phyloP scores from a whole-genome alignment of 2,329 filamentous ascomycete genomes.

The Stagonosporopsis tanaceti region DNA sequence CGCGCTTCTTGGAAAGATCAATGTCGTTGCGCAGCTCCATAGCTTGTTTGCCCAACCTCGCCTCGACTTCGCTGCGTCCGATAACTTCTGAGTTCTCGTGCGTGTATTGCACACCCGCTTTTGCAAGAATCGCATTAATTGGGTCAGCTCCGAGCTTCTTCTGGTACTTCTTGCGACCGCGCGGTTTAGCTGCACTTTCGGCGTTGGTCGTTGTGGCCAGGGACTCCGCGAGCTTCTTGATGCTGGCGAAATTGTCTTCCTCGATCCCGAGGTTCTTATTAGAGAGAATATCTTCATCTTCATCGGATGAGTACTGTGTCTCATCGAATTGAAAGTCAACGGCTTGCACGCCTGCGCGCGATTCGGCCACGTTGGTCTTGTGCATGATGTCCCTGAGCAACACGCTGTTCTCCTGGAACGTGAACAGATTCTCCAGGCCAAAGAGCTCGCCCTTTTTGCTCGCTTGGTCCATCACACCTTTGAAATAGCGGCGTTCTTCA shows the following conservation, averaged over 20 bases:
- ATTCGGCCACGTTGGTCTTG: slow-evolving; percentile 96
- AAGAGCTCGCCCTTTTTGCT: slow-evolving; percentile 93
- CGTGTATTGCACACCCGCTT: slow-evolving; percentile 90
- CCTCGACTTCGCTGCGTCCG: slow-evolving; percentile 90
- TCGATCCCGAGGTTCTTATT: slow-evolving; percentile 41
- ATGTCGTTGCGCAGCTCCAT: slow-evolving; percentile 65
- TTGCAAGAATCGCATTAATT: slow-evolving; percentile 85
- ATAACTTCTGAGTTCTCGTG: slow-evolving; percentile 97
- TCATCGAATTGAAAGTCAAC: slow-evolving; percentile 69
- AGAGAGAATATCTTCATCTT: slow-evolving; percentile 35
- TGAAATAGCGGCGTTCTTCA: slow-evolving; percentile 92
- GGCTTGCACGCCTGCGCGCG: slow-evolving; percentile 81
- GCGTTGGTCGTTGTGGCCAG: slow-evolving; percentile 23
- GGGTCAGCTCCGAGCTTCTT: slow-evolving; percentile 63
- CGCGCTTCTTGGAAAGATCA: slow-evolving; percentile 60
- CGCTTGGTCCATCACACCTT: slow-evolving; percentile 85
- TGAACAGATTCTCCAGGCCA: slow-evolving; percentile 85
- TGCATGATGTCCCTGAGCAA: slow-evolving; percentile 95
- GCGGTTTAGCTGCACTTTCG: slow-evolving; percentile 28
- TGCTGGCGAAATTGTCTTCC: slow-evolving; percentile 61
- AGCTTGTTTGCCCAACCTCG: slow-evolving; percentile 79
- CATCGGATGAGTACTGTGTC: slow-evolving; percentile 38
- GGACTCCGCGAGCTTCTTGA: slow-evolving; percentile 59
- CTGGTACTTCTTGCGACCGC: slow-evolving; percentile 47
- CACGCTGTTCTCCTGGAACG: slow-evolving; percentile 79